Evolutionary conservation across 1,284 basidiomycete species (phyloP), one percentile per base, ranked within the genome.

Genomic region (Malassezia globosa): DNA sequence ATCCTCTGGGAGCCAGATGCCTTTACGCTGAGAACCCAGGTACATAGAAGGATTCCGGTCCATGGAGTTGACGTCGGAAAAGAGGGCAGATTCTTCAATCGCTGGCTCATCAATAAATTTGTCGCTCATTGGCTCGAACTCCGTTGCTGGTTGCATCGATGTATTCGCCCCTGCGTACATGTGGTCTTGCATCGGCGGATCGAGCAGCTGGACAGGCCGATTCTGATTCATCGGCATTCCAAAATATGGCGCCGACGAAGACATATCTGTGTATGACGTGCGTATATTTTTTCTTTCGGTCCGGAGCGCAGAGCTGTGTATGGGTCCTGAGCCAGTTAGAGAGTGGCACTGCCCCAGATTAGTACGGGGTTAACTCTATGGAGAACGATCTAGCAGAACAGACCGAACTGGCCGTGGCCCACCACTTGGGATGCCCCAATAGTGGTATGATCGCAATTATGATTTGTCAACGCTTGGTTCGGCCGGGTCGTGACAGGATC

Each of bases 1-100:
- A 48, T 69, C 63, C 7, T 61, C 63, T 19, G 41, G 49, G 10
- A 54, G 58, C 63, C 64, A 69, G 48, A 69, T 69, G 47, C 63
- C 50, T 11, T 29, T 42, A 19, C 25, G 26, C 11, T 18, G 27
- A 10, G 19, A 16, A 10, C 31, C 31, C 10, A 7, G 22, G 22
- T 35, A 43, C 31, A 31, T 13, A 27, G 7, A 8, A 34, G 19
- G 21, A 8, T 21, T 14, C n/a, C 22, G 25, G 13, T 35, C 23
- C 16, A 26, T 29, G 7, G 29, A 21, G 29, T 33, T 11, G 10
- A n/a, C 41, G 10, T 43, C 29, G 6, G 29, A 24, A 19, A 43
- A 43, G 19, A 43, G 25, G 13, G 31, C 31, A 7, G 41, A 33
- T 14, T 43, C 41, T 18, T 43, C 41, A 10, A 35, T 19, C 3